These are phyloP conservation scores for Platanthera guangdongensis DNA, from an alignment of 106 monocot genomes.

Conservation along the genomic window DNA sequence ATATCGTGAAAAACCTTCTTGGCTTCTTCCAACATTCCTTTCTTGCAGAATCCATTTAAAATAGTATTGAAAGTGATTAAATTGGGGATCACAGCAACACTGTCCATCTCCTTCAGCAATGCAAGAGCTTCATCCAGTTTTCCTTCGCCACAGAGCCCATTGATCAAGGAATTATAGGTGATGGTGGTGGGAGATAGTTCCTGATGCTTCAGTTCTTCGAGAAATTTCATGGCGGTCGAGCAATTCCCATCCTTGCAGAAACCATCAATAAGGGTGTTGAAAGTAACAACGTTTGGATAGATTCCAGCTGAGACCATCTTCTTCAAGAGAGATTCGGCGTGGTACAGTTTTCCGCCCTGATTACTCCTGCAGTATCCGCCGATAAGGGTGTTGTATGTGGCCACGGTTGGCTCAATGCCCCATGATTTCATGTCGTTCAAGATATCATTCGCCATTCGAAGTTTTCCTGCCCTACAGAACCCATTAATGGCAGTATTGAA, in stretches of 20 bases:
- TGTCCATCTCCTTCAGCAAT: conserved; percentile 59
- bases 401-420: conserved; percentile 49
- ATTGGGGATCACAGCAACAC: conserved; percentile 28
- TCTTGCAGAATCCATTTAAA: conserved; percentile 84
- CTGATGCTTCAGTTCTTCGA: conserved; percentile 65
- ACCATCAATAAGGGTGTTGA: conserved; percentile 68
- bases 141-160: conserved; percentile 39
- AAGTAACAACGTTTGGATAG: conserved; percentile 61
- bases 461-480: conserved; percentile 45
- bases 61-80: conserved; percentile 59
- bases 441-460: conserved; percentile 52
- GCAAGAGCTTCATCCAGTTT: conserved; percentile 43
- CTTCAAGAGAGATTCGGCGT: conserved; percentile 48
- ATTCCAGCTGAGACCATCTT: conserved; percentile 50
- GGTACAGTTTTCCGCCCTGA: conserved; percentile 47
- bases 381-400: conserved; percentile 70
- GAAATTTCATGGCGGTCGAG: conserved; percentile 45
- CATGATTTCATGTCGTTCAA: conserved; percentile 60
- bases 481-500: conserved; percentile 66
- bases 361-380: conserved; percentile 61
- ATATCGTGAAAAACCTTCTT: conserved; percentile 38
- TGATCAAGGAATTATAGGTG: conserved; percentile 62
- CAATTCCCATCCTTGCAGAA: conserved; percentile 67
- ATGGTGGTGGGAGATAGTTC: conserved; percentile 38
- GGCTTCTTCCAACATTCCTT: conserved; percentile 61